Percentiles rank a stretch among this genome's conserved stretches.
These are phyloP conservation scores for Blastobotrys terrestris DNA, from an alignment of 805 yeast genomes.

Conservation along the genomic window DNA sequence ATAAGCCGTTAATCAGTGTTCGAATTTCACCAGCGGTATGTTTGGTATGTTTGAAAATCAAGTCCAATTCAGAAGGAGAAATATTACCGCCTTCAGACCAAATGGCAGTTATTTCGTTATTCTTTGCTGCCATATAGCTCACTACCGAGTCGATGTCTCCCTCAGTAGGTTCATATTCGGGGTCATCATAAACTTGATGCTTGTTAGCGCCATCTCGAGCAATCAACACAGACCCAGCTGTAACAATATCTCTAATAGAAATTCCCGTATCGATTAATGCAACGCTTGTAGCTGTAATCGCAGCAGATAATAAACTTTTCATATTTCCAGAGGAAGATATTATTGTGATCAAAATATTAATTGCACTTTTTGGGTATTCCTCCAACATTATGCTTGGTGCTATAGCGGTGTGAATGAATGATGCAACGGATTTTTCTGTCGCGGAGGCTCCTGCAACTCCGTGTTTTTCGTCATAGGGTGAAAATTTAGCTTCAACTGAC, in stretches of 20 bases:
- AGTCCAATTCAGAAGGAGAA: slow-evolving; percentile 18
- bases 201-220: background rate
- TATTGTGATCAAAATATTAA: slow-evolving; percentile 68
- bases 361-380: slow-evolving; percentile 85
- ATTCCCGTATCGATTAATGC: slow-evolving; percentile 84
- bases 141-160: slow-evolving; percentile 34
- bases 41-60: slow-evolving; percentile 37
- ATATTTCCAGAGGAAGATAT: slow-evolving; percentile 40
- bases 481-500: slow-evolving; percentile 52
- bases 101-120: slow-evolving; percentile 47
- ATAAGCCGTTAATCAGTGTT: slow-evolving; percentile 41
- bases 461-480: slow-evolving; percentile 36
- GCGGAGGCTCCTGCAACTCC: slow-evolving; percentile 14
- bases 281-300: slow-evolving; percentile 57
- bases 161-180: slow-evolving; percentile 8
- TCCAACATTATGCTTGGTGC: slow-evolving; percentile 51
- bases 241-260: slow-evolving; percentile 70
- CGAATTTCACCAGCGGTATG: slow-evolving; percentile 39
- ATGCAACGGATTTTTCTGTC: slow-evolving; percentile 40
- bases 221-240: slow-evolving; percentile 32
- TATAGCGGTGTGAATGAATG: slow-evolving; percentile 46
- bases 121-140: slow-evolving; percentile 43
- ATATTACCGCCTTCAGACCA: slow-evolving; percentile 39
- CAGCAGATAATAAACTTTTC: slow-evolving; percentile 38
- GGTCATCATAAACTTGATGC: slow-evolving; percentile 6